These are phyloP conservation scores for Chenopodium quinoa DNA, from an alignment of 148 eudicot species.

Conservation along the genomic window DNA sequence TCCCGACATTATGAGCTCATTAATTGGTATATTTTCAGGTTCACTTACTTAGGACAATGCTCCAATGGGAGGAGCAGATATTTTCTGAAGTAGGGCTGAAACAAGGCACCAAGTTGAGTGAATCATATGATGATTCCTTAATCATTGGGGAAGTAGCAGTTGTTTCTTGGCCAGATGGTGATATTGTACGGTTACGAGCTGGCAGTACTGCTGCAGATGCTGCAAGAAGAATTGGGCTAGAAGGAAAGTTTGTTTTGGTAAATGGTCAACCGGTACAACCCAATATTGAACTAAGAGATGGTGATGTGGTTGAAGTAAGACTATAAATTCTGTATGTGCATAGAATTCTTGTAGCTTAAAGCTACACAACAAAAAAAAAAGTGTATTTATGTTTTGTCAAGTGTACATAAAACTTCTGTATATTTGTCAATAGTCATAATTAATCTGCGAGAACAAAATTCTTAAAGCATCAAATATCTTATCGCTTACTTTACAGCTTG, in stretches of 20 bases:
- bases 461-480: neutral
- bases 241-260: constrained; percentile 70
- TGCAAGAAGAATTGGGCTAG: constrained; percentile 69
- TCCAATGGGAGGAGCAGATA: constrained; percentile 90
- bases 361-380: neutral
- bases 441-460: neutral
- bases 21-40: constrained; percentile 41
- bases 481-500: neutral
- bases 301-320: constrained; percentile 82
- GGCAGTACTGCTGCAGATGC: constrained; percentile 97
- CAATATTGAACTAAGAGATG: constrained; percentile 68
- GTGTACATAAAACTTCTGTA: neutral
- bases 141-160: constrained; percentile 69
- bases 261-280: constrained; percentile 81
- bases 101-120: constrained; percentile 21
- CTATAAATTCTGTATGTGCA: constrained; percentile 30
- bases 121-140: constrained; percentile 24
- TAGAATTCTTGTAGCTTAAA: neutral
- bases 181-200: constrained; percentile 63
- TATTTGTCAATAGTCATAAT: neutral
- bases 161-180: constrained; percentile 83
- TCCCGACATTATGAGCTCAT: neutral
- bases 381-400: neutral
- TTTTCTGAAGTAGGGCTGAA: constrained; percentile 58
- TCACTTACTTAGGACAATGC: constrained; percentile 82